Evolutionary conservation across 1,284 basidiomycete species (phyloP), one percentile per base, ranked within the genome.

Genomic region (Serendipita sp.): DNA sequence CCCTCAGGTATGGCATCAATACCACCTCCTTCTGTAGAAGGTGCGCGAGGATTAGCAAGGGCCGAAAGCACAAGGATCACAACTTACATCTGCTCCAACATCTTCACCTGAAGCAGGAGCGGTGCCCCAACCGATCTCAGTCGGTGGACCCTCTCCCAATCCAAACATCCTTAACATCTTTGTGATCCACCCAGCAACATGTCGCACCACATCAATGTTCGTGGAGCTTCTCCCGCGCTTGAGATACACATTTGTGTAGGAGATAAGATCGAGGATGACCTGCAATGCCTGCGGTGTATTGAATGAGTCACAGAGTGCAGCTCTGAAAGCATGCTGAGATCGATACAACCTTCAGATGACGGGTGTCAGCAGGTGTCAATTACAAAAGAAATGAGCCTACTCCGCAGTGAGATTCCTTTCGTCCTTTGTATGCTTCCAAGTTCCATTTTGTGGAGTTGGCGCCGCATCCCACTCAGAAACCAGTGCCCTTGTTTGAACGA

Each of bases 301-400:
- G 79, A 99, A 97, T 1, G 93, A 97, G 74, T 99, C 95, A 75
- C 91, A 96, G 63, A 99, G 84, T 0, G 94, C 91, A n/a, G 76
- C 78, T 62, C 92, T 85, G 81, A 99, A 96, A 1, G 81, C 78
- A 47, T 80, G 69, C 74, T 95, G 94, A 42, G 86, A 83, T 60
- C 83, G 77, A 67, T 88, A 79, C 47, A 96, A 79, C 67, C 30
- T 35, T n/a, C 30, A 62, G 60, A 55, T 6, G 44, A 61, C 13
- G 61, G 63, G 68, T 58, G 65, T 60, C 62, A 42, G 67, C 62
- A 60, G 64, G 63, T 49, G 68, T 12, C 38, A 65, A 41, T 41
- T 60, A 63, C 29, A 35, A 35, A 35, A n/a, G 22, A 45, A 62
- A 35, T 62, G 10, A 17, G 69, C 75, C 68, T 72, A 91, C 89